Base-by-base conservation (phyloP, 768 basidiomycete species). In the Hysterangium stoloniferum region DNA sequence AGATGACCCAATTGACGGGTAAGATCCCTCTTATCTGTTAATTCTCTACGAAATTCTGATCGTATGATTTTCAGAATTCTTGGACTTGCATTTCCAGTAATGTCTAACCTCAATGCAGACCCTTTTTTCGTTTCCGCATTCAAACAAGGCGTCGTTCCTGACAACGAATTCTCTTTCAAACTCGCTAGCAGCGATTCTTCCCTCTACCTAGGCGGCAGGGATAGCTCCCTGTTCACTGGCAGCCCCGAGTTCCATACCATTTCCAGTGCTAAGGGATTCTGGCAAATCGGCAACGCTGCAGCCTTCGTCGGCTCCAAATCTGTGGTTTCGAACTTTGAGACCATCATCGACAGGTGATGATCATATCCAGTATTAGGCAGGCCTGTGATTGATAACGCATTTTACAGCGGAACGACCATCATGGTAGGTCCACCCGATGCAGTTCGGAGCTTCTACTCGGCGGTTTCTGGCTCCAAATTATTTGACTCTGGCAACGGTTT, bases 131-230 rank as follows among this genome's bases (percentile, higher is more conserved):
- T 48, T 31, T 63, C 50, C 22, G 53, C 62, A 9, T 50, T 56
- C 9, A 19, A 43, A 2, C 56, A 64, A 56, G 52, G 54, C 13
- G 45, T 49, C 15, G 57, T 61, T 28, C 25, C 31, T 19, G 17
- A 51, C 35, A 56, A 49, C 31, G 54, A 52, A 7, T 67, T 67
- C 51, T 53, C 52, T 5, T 62, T 66, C 57, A 60, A 61, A 48
- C 62, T 68, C 32, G 57, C 59, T 9, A 1, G 40, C 6, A 40
- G 51, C 32, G 64, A 60, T 20, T 59, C 57, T n/a, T 54, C 65
- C 53, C 59, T 71, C 22, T 67, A 55, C 60, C 56, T 71, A 34
- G 70, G 70, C 12, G 68, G 68, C 19, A 58, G 60, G 38, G 65
- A 71, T 52, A 38, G 56, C 4, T 45, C 57, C 17, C 62, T 64